phyloP scores from a whole-genome alignment of 2,329 filamentous ascomycete species.

The Fusarium keratoplasticum region DNA sequence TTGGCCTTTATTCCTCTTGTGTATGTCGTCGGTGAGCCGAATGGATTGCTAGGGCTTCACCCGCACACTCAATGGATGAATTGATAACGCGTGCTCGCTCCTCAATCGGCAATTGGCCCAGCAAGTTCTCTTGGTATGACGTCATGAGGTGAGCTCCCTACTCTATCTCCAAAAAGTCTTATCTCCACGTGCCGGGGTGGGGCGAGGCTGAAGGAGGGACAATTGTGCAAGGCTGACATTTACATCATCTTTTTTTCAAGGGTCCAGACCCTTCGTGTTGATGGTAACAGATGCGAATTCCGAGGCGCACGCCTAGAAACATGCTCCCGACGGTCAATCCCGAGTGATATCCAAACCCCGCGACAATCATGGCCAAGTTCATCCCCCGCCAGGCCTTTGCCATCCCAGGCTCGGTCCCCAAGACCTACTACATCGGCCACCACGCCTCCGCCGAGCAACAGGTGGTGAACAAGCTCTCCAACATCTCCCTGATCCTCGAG shows the following conservation, averaged over 20 bases:
- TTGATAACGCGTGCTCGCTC: conserved; percentile 28
- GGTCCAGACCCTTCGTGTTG: neutral
- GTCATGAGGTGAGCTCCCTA: neutral
- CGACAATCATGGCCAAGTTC: conserved; percentile 62
- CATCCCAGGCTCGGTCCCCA: conserved; percentile 77
- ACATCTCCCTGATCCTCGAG: conserved; percentile 90
- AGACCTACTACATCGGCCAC: conserved; percentile 95
- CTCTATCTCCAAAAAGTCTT: neutral
- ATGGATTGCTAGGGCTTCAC: neutral
- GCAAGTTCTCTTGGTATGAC: conserved; percentile 21
- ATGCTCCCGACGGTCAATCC: neutral
- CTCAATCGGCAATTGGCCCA: conserved; percentile 35
- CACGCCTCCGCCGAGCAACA: conserved; percentile 80
- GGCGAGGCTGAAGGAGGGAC: conserved; percentile 31
- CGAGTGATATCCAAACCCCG: neutral
- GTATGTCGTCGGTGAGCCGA: neutral
- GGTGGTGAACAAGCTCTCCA: conserved; percentile 85
- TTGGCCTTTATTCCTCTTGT: conserved; percentile 12
- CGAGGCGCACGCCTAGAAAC: neutral
- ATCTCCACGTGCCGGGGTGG: conserved; percentile 12
- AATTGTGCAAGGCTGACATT: conserved; percentile 32
- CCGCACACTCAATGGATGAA: neutral
- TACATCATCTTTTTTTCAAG: conserved; percentile 9
- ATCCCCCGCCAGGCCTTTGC: conserved; percentile 80
- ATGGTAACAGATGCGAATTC: neutral